Base-by-base conservation (phyloP, 2,329 filamentous ascomycete genomes). In the Alternaria metachromatica region DNA sequence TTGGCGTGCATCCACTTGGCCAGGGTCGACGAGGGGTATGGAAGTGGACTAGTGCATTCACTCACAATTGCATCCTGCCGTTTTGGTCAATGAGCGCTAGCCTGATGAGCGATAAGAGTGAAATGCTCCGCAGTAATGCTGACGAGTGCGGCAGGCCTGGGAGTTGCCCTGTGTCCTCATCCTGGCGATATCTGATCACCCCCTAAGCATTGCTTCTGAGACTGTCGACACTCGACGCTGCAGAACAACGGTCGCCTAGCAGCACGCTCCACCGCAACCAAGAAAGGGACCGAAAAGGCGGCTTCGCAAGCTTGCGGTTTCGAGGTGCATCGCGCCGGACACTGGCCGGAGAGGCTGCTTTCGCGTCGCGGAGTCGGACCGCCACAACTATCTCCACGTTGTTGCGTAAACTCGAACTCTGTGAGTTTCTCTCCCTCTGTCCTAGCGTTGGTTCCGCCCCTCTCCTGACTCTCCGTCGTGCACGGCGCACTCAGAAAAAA, bases 51-150 rank as follows among this genome's bases (percentile, higher is more conserved):
- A 68, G 66, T 61, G 58, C 43, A 23, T 64, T 68, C 65, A 65
- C 63, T 61, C 65, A 67, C 66, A 72, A 68, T 71, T 62, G 68
- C 66, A 72, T 71, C 61, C 69, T 71, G 65, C 70, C 68, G 61
- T 64, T 71, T 72, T 62, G 60, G 66, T 67, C 60, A 20, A 62
- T 44, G 50, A 10, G 50, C 41, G 54, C 72, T 72, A 71, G 64
- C 69, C 69, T 37, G 56, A 68, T 66, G 58, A 50, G 64, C 62
- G 21, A 30, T 26, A 49, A 55, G 66, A 65, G 63, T 65, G 66
- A 67, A 69, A 70, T 56, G 49, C 69, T 68, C 55, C 54, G 60
- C 59, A 33, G 50, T 46, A 20, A 58, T 57, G 69, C 70, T 71
- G 68, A 67, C 64, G 64, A 64, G 62, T 69, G 46, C 60, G 69